Evolutionary conservation across 83 land plant species (phyloP), one percentile per base, ranked within the genome.

Genomic region (Isoetes engelmannii): DNA sequence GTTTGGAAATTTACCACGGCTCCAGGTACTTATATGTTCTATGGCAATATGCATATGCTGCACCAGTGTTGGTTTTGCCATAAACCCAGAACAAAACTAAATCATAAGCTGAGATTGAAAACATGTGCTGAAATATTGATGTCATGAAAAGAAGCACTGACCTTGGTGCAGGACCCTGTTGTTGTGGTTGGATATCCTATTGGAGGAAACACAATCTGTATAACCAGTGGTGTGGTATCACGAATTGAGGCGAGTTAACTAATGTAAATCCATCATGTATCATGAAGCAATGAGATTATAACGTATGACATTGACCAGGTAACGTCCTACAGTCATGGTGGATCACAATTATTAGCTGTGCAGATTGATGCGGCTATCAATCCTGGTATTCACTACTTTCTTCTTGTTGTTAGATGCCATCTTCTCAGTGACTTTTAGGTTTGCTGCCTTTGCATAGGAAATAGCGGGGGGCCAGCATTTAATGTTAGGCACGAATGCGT

Each of bases 361-460:
- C 98, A 93, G 77, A 93, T 93, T 80, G 98, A 93, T 75, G 98
- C 98, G 20, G 96, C 98, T 47, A 84, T 90, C 69, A 93, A 93
- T 84, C 85, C 98, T 66, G 98, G 98, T 93, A 63, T 6, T 42
- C 28, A 37, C 44, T 7, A 28, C 6, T 53, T 70, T n/a, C n/a
- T n/a, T n/a, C n/a, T n/a, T n/a, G n/a, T n/a, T n/a, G n/a, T n/a
- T n/a, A n/a, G n/a, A n/a, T n/a, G n/a, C n/a, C n/a, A n/a, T n/a
- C n/a, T n/a, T n/a, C n/a, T n/a, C n/a, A n/a, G n/a, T n/a, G n/a
- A n/a, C n/a, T n/a, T n/a, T n/a, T n/a, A n/a, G n/a, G n/a, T n/a
- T n/a, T n/a, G n/a, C n/a, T n/a, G n/a, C n/a, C n/a, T n/a, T 4
- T 75, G 5, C 47, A 20, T 54, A 93, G 98, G 98, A 73, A 93